Evolutionary conservation across 176 grass and related monocot genomes (phyloP).

Genomic region (Tillandsia leiboldiana): DNA sequence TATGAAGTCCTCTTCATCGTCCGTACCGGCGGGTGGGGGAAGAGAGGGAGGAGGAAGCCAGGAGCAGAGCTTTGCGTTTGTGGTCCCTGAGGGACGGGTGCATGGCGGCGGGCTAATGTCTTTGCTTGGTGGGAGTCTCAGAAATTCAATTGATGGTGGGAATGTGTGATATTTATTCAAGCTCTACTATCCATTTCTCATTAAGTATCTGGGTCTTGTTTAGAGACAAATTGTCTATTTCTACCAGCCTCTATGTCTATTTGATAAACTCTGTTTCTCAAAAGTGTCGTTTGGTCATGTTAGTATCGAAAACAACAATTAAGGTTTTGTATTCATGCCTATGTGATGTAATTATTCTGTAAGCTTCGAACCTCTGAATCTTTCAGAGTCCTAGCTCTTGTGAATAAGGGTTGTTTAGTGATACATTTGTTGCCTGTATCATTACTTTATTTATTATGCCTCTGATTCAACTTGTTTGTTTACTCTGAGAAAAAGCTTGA

Average conservation of each 20-base stretch:
- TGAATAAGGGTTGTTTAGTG: not conserved
- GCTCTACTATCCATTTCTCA: not conserved
- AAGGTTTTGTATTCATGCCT: not conserved
- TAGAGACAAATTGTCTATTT: constrained; percentile 6
- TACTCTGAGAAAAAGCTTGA: not conserved
- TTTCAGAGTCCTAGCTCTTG: not conserved
- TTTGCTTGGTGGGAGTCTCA: constrained; percentile 45
- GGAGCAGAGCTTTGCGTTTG: constrained; percentile 29
- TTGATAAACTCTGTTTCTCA: not conserved
- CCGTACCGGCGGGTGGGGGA: constrained; percentile 6
- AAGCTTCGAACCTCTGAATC: not conserved
- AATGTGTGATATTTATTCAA: constrained; percentile 24
- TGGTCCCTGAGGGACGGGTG: constrained; percentile 74
- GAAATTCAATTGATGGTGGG: constrained; percentile 17
- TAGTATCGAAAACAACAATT: not conserved
- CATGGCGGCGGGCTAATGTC: constrained; percentile 81
- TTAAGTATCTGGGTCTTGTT: not conserved
- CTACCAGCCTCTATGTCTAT: not conserved
- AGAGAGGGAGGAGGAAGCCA: constrained; percentile 26
- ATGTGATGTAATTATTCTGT: not conserved
- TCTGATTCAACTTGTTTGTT: not conserved
- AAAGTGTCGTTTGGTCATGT: constrained; percentile 4
- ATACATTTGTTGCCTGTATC: not conserved
- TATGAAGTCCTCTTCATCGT: constrained; percentile 47
- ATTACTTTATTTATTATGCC: not conserved